phyloP scores from a whole-genome alignment of 2,329 filamentous ascomycete genomes.

The Bipolaris zeicola region DNA sequence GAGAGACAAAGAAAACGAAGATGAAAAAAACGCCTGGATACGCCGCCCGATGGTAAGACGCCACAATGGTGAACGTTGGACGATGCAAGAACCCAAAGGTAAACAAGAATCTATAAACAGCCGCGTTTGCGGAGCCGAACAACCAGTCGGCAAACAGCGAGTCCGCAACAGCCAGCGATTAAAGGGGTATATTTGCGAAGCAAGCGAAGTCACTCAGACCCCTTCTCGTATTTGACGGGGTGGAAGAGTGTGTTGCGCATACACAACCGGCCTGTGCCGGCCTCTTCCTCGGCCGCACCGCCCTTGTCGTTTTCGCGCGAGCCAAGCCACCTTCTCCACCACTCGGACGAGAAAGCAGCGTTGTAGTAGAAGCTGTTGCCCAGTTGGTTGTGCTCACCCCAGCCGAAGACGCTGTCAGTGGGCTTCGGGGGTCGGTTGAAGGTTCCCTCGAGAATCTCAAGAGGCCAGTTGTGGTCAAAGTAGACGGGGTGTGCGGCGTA shows the following conservation, averaged over 20 bases:
- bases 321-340: slow-evolving; percentile 58
- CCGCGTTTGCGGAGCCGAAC: slow-evolving; percentile 22
- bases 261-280: slow-evolving; percentile 56
- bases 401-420: slow-evolving; percentile 56
- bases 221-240: slow-evolving; percentile 56
- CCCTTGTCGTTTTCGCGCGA: slow-evolving; percentile 53
- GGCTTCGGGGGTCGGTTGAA: slow-evolving; percentile 56
- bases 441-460: slow-evolving; percentile 53
- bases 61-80: slow-evolving; percentile 26
- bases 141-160: slow-evolving; percentile 18
- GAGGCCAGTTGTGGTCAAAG: slow-evolving; percentile 74
- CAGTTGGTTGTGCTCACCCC: slow-evolving; percentile 59
- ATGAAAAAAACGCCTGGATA: slow-evolving; percentile 32
- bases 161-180: slow-evolving; percentile 26
- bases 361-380: slow-evolving; percentile 60
- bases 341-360: slow-evolving; percentile 53
- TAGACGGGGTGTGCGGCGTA: slow-evolving; percentile 80
- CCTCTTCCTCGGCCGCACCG: slow-evolving; percentile 50
- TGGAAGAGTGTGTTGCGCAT: slow-evolving; percentile 54
- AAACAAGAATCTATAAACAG: slow-evolving; percentile 29
- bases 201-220: slow-evolving; percentile 38
- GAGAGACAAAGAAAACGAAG: not conserved
- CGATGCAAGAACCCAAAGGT: slow-evolving; percentile 28
- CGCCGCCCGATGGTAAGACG: slow-evolving; percentile 40
- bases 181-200: slow-evolving; percentile 33